These are phyloP conservation scores for Irpex lacteus DNA, from an alignment of 1,284 basidiomycete species.

Conservation along the genomic window DNA sequence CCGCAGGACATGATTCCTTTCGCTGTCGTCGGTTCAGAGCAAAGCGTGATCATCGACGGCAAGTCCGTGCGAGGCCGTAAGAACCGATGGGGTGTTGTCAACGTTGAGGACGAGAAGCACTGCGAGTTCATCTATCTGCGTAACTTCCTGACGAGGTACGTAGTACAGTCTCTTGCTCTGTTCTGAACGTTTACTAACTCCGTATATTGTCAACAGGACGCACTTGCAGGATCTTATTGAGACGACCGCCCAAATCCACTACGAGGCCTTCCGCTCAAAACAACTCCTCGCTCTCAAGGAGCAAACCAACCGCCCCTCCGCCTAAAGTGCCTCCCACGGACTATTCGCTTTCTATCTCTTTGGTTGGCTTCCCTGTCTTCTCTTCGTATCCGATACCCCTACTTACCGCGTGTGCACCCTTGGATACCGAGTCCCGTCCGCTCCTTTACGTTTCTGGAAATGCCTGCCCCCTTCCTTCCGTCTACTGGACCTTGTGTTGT, in stretches of 20 bases:
- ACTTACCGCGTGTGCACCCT: background rate
- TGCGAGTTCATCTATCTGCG: conserved; percentile 98
- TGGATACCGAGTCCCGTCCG: conserved; percentile 11
- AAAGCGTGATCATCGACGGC: conserved; percentile 92
- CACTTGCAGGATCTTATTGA: conserved; percentile 99
- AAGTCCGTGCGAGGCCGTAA: conserved; percentile 94
- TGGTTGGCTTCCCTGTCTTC: background rate
- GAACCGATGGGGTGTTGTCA: conserved; percentile 98
- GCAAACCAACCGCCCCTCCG: conserved; percentile 32
- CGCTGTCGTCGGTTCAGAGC: conserved; percentile 94
- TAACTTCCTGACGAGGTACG: conserved; percentile 91
- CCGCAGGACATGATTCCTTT: conserved; percentile 89
- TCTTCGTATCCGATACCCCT: conserved; percentile 13
- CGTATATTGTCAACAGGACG: conserved; percentile 50
- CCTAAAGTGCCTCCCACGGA: conserved; percentile 4
- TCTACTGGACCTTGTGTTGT: conserved; percentile 15
- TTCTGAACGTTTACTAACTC: background rate
- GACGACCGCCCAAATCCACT: conserved; percentile 98
- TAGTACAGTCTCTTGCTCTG: conserved; percentile 3
- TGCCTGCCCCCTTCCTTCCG: background rate
- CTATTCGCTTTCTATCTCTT: background rate
- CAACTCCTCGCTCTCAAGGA: conserved; percentile 94
- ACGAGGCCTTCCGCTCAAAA: conserved; percentile 99
- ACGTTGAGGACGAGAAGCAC: conserved; percentile 94
- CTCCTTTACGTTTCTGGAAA: conserved; percentile 10